Percentiles rank a stretch among this genome's conserved stretches.
Evolutionary conservation across 2,329 filamentous ascomycete species (phyloP).

Genomic region (Sporothrix dimorphospora): DNA sequence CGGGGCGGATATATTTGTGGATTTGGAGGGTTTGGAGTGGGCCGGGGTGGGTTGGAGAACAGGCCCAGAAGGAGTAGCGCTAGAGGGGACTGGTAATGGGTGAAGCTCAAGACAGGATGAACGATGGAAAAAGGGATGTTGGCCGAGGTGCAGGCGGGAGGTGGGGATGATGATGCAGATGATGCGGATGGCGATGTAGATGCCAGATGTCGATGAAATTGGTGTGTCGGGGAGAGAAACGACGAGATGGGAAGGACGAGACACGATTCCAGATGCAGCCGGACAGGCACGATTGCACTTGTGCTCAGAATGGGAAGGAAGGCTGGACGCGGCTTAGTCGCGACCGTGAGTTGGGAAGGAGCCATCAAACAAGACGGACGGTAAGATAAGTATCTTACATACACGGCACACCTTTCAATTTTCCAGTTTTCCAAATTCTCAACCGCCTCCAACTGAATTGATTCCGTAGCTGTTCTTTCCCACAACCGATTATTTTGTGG

Average conservation of each 20-base stretch:
- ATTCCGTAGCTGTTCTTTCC: not conserved
- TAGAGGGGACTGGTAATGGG: not conserved
- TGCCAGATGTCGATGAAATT: not conserved
- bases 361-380: not conserved
- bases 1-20: slow-evolving; percentile 1
- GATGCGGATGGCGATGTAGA: not conserved
- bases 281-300: not conserved
- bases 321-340: slow-evolving; percentile 16
- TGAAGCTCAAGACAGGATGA: not conserved
- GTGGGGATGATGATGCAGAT: slow-evolving; percentile 8
- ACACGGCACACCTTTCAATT: not conserved
- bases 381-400: too few species aligned
- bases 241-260: not conserved
- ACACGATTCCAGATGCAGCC: slow-evolving; percentile 19
- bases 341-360: slow-evolving; percentile 10
- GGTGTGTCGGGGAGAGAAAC: not conserved
- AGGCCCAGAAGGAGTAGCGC: not conserved
- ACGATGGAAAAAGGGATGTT: not conserved
- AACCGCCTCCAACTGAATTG: not conserved
- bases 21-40: not conserved
- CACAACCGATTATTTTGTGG: not conserved
- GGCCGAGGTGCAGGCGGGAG: slow-evolving; percentile 6
- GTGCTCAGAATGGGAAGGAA: slow-evolving; percentile 9
- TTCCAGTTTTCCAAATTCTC: not conserved
- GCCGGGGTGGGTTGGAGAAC: not conserved